phyloP scores from a whole-genome alignment of 1,139 yeast species.

The Debaryomycetaceae sp. region DNA sequence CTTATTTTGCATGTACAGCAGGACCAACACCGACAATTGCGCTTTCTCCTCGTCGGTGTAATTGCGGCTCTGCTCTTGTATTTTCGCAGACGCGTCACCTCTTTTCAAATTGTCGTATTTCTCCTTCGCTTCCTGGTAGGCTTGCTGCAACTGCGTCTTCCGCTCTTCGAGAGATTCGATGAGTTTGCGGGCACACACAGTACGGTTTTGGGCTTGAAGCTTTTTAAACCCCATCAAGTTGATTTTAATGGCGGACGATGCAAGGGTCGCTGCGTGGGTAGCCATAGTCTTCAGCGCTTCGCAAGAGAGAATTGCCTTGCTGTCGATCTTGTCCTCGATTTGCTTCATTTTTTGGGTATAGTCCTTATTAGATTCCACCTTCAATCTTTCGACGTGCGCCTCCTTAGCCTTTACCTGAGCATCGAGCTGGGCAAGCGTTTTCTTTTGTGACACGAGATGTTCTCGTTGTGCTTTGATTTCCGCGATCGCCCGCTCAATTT shows the following conservation, averaged over 20 bases:
- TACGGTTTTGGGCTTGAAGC: constrained; percentile 27
- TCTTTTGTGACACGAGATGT: constrained; percentile 6
- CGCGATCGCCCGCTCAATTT: constrained; percentile 6
- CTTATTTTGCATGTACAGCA: constrained; percentile 28
- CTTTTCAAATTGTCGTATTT: constrained; percentile 32
- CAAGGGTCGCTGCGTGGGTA: constrained; percentile 10
- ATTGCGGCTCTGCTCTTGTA: constrained; percentile 26
- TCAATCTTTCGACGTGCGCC: constrained; percentile 15
- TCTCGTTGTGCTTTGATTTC: constrained; percentile 13
- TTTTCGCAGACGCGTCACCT: constrained; percentile 31
- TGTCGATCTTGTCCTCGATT: constrained; percentile 14
- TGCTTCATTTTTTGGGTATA: constrained; percentile 17
- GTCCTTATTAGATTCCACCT: constrained; percentile 17
- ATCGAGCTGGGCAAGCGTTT: constrained; percentile 4
- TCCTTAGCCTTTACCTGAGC: constrained; percentile 11
- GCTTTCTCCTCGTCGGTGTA: constrained; percentile 35
- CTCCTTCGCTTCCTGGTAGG: constrained; percentile 28
- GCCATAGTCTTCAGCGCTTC: constrained; percentile 7
- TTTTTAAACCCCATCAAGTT: constrained; percentile 11
- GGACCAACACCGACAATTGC: constrained; percentile 32
- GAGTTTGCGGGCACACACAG: constrained; percentile 18
- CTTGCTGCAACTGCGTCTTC: constrained; percentile 16
- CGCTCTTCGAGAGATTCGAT: constrained; percentile 24
- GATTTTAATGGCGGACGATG: constrained; percentile 11
- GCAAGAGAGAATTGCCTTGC: constrained; percentile 14